Evolutionary conservation across 495 filamentous ascomycete species (phyloP).

Genomic region (Stereocaulon alpinum): DNA sequence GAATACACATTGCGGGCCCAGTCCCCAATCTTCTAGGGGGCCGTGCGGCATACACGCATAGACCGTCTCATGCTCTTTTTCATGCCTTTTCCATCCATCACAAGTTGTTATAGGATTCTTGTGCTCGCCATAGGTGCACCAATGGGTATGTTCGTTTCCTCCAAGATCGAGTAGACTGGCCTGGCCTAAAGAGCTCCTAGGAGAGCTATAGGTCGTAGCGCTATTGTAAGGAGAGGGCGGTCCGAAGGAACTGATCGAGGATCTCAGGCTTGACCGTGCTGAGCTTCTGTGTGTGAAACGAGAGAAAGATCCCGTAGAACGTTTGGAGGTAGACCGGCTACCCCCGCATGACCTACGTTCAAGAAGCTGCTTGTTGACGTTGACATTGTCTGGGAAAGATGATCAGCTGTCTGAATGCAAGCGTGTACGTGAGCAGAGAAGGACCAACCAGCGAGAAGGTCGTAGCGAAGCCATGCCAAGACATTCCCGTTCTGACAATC

Average conservation of each 20-base stretch:
- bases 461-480: background rate
- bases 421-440: too few species aligned
- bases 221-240: background rate
- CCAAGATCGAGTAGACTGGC: background rate
- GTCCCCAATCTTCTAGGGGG: background rate
- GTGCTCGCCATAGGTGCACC: conserved; percentile 10
- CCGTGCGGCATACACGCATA: conserved; percentile 8
- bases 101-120: background rate
- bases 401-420: background rate
- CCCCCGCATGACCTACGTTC: background rate
- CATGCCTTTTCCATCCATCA: conserved; percentile 14
- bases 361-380: background rate
- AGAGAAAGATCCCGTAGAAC: background rate
- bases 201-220: background rate
- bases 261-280: background rate
- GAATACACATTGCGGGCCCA: background rate
- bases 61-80: conserved; percentile 6
- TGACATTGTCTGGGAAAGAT: background rate
- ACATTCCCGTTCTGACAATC: background rate
- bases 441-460: background rate
- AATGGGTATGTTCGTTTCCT: background rate
- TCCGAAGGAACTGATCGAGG: background rate
- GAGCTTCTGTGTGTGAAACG: background rate
- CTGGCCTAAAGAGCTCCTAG: background rate
- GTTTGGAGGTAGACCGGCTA: background rate